These are phyloP conservation scores for Fraxinus quadrangulata DNA, from an alignment of 257 asterid genomes.

Conservation along the genomic window DNA sequence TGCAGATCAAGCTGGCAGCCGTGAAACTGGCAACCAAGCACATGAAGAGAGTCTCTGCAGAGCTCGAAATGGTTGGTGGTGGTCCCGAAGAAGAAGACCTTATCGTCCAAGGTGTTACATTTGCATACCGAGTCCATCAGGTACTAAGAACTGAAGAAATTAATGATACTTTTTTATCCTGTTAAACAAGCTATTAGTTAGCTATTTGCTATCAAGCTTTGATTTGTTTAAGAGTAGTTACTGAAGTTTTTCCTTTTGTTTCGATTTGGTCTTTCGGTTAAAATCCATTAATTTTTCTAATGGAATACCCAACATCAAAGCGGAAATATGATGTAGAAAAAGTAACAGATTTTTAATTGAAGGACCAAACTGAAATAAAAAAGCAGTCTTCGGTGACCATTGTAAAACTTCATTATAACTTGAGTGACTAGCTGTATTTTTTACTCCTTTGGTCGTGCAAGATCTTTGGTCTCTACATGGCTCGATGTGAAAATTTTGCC, in stretches of 20 bases:
- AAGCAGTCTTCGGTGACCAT: background rate
- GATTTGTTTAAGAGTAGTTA: background rate
- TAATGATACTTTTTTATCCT: background rate
- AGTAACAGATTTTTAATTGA: too few relatives aligned
- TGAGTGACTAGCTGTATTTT: background rate
- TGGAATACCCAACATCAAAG: background rate
- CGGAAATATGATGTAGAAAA: background rate
- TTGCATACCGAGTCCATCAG: constrained; percentile 97
- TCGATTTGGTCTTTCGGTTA: background rate
- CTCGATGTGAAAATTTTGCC: background rate
- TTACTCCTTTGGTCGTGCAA: background rate
- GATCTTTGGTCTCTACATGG: background rate
- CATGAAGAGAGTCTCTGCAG: constrained; percentile 91
- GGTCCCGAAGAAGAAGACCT: constrained; percentile 98
- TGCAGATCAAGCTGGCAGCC: constrained; percentile 95
- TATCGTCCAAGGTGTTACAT: constrained; percentile 56
- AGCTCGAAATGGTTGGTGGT: constrained; percentile 70
- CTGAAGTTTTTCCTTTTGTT: background rate
- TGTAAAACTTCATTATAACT: too few relatives aligned
- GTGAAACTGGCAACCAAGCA: constrained; percentile 95
- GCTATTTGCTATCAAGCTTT: background rate
- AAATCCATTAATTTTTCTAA: background rate
- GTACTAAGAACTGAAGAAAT: constrained; percentile 25
- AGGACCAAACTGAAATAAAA: background rate
- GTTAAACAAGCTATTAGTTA: background rate